Conservation (phyloP, 345 rosid genomes). For the Murraya paniculata region DNA sequence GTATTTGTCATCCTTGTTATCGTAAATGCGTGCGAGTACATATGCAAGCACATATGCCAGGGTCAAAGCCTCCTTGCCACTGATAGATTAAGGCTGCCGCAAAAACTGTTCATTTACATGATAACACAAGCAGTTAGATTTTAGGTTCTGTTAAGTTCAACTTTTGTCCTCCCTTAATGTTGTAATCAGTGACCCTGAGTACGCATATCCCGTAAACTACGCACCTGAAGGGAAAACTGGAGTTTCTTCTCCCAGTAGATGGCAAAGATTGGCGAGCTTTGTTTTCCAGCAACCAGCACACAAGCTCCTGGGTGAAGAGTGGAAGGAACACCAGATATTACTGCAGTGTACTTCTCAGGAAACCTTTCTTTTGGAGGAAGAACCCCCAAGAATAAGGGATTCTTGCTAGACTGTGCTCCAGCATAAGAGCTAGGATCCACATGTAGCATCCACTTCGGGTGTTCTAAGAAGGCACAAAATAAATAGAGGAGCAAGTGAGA, state of each 20-base stretch:
- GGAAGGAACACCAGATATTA: conserved; percentile 63
- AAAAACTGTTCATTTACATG: neutral
- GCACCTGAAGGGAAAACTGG: conserved; percentile 83
- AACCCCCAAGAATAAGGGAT: conserved; percentile 78
- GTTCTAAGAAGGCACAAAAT: conserved; percentile 92
- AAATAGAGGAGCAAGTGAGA: conserved; percentile 84
- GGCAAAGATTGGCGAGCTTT: conserved; percentile 67
- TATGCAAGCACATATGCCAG: neutral
- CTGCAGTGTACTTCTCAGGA: conserved; percentile 84
- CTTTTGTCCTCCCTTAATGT: neutral
- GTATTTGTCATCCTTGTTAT: neutral
- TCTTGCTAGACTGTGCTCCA: conserved; percentile 84
- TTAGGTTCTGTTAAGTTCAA: neutral
- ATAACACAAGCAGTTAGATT: neutral
- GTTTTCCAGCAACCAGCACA: conserved; percentile 68
- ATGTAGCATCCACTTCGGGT: conserved; percentile 97
- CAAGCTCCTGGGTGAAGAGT: conserved; percentile 88
- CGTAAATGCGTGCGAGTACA: neutral
- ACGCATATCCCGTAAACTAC: neutral
- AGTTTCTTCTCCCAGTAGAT: conserved; percentile 91
- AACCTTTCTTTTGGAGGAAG: conserved; percentile 88
- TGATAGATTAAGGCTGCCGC: neutral
- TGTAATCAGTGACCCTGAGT: neutral
- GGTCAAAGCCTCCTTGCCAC: neutral
- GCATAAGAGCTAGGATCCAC: conserved; percentile 80